Conservation (phyloP, 768 basidiomycete genomes). For the Chalciporus chontae region DNA sequence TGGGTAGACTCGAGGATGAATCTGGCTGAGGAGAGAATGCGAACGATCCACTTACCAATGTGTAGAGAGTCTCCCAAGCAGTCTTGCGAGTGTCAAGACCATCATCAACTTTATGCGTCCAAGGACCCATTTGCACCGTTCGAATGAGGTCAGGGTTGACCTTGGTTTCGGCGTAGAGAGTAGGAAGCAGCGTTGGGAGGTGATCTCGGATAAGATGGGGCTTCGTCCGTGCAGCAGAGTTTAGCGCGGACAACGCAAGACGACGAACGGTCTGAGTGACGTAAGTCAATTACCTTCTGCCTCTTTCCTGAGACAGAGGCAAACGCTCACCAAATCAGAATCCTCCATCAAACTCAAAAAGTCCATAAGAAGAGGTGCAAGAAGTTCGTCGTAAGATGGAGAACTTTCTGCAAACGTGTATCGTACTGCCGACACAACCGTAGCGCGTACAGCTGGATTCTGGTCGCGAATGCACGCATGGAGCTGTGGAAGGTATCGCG, state of each 20-base stretch:
- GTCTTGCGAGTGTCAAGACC: constrained; percentile 96
- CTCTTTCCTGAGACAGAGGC: not conserved
- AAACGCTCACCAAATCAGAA: constrained; percentile 64
- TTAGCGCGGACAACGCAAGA: constrained; percentile 84
- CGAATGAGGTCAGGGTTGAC: constrained; percentile 78
- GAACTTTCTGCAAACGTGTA: constrained; percentile 87
- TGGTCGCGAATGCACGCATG: constrained; percentile 74
- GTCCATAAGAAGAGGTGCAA: constrained; percentile 84
- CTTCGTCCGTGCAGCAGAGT: constrained; percentile 94
- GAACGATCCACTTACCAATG: constrained; percentile 58
- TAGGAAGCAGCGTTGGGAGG: constrained; percentile 68
- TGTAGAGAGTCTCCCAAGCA: constrained; percentile 97
- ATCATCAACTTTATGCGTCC: constrained; percentile 96
- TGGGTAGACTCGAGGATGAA: constrained; percentile 26
- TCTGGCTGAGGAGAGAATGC: not conserved
- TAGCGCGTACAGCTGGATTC: constrained; percentile 73
- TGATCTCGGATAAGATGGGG: constrained; percentile 89
- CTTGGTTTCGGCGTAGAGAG: constrained; percentile 80
- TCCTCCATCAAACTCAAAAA: constrained; percentile 92
- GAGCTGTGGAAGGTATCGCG: constrained; percentile 87
- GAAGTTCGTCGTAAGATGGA: constrained; percentile 82
- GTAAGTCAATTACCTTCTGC: not conserved
- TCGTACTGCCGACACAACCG: constrained; percentile 89
- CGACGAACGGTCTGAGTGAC: constrained; percentile 76
- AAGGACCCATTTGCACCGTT: constrained; percentile 95